Conservation (phyloP, 2,329 filamentous ascomycete species). For the Botrytis elliptica region DNA sequence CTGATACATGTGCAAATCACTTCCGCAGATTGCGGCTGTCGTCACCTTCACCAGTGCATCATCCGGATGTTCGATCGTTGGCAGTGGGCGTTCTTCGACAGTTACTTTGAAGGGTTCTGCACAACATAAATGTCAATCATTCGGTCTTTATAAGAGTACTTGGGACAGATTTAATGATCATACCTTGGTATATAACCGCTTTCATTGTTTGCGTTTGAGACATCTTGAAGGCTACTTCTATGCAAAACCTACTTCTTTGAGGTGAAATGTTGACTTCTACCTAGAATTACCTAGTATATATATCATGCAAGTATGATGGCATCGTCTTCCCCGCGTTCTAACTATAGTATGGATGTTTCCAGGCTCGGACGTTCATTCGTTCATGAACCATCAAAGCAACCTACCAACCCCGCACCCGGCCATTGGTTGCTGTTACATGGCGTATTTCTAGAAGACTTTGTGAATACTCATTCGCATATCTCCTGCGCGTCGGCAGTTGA, state of each 20-base stretch:
- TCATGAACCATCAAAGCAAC: not conserved
- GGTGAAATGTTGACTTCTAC: too few species aligned
- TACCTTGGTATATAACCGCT: conserved; percentile 21
- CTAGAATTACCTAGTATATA: not conserved
- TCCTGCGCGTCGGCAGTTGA: not conserved
- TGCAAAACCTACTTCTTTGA: not conserved
- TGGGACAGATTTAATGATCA: not conserved
- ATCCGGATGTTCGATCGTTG: conserved; percentile 53
- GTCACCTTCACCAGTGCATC: conserved; percentile 47
- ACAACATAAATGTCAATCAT: not conserved
- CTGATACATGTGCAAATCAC: conserved; percentile 58
- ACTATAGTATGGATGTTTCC: not conserved
- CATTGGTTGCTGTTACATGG: not conserved
- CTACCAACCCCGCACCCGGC: not conserved
- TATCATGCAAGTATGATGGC: not conserved
- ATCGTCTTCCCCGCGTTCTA: not conserved
- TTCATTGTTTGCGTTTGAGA: conserved; percentile 18
- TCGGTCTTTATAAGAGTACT: not conserved
- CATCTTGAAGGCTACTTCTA: not conserved
- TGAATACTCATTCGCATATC: not conserved
- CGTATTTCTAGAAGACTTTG: not conserved
- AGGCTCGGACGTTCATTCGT: not conserved
- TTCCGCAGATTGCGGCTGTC: conserved; percentile 38
- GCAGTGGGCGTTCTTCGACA: conserved; percentile 58
- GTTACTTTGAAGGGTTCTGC: conserved; percentile 46